These are phyloP conservation scores for Phytophthora chlamydospora DNA, from an alignment of 352 stramenopile species.

Conservation along the genomic window DNA sequence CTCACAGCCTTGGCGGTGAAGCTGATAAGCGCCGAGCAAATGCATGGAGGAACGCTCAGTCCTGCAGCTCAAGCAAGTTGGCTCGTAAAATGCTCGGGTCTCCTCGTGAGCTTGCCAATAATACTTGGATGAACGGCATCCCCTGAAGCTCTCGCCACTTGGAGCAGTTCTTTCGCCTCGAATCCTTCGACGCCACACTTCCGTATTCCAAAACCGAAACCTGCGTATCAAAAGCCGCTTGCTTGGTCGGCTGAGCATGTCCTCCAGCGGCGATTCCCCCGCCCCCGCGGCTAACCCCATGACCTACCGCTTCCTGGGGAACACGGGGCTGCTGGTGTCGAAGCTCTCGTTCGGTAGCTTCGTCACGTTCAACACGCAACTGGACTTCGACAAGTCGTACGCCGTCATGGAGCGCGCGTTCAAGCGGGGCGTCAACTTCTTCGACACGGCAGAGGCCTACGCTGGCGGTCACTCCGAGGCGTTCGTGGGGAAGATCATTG, in stretches of 20 bases:
- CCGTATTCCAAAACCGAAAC: not conserved
- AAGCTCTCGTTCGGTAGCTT: conserved; percentile 55
- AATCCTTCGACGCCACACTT: too few relatives aligned
- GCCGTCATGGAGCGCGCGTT: conserved; percentile 55
- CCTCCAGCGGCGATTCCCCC: conserved; percentile 17
- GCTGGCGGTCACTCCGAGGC: conserved; percentile 46
- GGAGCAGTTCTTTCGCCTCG: not conserved
- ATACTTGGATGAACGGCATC: too few relatives aligned
- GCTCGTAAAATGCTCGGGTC: too few relatives aligned
- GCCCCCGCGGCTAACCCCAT: conserved; percentile 24
- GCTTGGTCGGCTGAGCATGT: not conserved
- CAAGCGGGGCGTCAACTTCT: conserved; percentile 68
- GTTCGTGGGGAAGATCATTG: conserved; percentile 61
- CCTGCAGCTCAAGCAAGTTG: too few relatives aligned
- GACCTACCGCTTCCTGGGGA: conserved; percentile 60
- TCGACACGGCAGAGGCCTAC: conserved; percentile 69
- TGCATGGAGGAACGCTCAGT: too few relatives aligned
- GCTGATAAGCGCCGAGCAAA: too few relatives aligned
- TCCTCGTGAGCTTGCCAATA: too few relatives aligned
- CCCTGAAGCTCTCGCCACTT: not conserved
- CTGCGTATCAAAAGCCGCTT: too few relatives aligned
- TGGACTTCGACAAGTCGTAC: conserved; percentile 58
- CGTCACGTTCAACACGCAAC: conserved; percentile 52
- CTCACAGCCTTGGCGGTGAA: not conserved
- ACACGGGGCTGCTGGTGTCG: conserved; percentile 52